Evolutionary conservation across 2,329 filamentous ascomycete species (phyloP).

Genomic region (Capronia epimyces): DNA sequence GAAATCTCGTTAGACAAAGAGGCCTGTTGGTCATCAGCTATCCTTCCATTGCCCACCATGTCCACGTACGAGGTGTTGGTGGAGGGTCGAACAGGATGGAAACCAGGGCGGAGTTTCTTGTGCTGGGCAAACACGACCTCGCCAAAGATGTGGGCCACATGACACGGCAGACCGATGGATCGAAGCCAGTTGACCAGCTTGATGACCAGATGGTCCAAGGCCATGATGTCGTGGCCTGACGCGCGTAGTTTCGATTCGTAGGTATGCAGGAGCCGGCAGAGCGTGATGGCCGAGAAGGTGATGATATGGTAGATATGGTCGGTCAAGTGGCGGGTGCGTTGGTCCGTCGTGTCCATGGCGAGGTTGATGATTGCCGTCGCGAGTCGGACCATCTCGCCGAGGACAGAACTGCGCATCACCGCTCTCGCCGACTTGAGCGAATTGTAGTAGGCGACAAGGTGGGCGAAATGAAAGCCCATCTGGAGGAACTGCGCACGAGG

Average conservation of each 20-base stretch:
- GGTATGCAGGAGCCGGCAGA: slow-evolving; percentile 36
- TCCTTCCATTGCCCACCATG: neutral
- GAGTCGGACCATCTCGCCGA: slow-evolving; percentile 41
- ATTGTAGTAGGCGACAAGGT: slow-evolving; percentile 41
- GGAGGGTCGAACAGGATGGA: neutral
- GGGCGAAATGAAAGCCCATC: slow-evolving; percentile 45
- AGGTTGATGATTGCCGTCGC: slow-evolving; percentile 39
- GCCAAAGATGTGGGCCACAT: slow-evolving; percentile 40
- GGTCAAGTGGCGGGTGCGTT: slow-evolving; percentile 42
- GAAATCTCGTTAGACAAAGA: neutral
- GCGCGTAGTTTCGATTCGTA: slow-evolving; percentile 35
- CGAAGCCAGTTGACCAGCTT: slow-evolving; percentile 39
- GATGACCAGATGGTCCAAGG: slow-evolving; percentile 35
- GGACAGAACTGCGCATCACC: slow-evolving; percentile 34
- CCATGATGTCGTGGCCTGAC: slow-evolving; percentile 31
- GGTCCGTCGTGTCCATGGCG: slow-evolving; percentile 42
- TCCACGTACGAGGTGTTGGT: neutral
- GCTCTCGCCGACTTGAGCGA: slow-evolving; percentile 36
- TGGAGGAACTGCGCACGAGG: slow-evolving; percentile 43
- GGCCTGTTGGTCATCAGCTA: neutral
- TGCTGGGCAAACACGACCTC: slow-evolving; percentile 36
- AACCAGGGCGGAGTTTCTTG: slow-evolving; percentile 35
- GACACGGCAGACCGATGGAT: slow-evolving; percentile 40
- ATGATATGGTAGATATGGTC: slow-evolving; percentile 48
- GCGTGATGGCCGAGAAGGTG: slow-evolving; percentile 41